Percentiles rank a stretch among this genome's conserved stretches.
phyloP scores from a whole-genome alignment of 345 rosid species.

The Cardamine occulta region DNA sequence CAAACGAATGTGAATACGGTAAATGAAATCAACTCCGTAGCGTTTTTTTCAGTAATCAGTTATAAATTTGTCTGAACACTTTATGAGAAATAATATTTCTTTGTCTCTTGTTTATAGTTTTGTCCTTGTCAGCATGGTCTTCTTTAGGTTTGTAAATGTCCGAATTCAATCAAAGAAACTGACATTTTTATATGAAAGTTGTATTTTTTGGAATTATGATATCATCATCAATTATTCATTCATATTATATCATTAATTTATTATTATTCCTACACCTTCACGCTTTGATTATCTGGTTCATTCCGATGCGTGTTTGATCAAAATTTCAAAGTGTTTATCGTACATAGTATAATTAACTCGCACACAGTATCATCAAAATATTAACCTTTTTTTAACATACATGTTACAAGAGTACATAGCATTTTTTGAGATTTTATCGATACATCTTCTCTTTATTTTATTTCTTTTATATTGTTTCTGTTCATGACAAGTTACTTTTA shows the following conservation, averaged over 20 bases:
- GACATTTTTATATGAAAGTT: neutral
- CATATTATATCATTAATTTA: neutral
- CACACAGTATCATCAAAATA: neutral
- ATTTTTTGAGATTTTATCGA: neutral
- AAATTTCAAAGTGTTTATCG: neutral
- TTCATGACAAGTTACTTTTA: neutral
- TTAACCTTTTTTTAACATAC: neutral
- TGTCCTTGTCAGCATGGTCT: conserved; percentile 21
- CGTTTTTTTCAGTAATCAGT: neutral
- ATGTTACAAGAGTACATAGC: no score
- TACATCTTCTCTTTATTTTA: neutral
- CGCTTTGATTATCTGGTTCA: neutral
- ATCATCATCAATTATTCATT: neutral
- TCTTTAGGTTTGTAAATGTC: conserved; percentile 2
- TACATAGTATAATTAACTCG: neutral
- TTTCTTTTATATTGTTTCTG: neutral
- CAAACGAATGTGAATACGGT: neutral
- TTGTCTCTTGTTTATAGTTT: conserved; percentile 10
- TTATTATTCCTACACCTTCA: neutral
- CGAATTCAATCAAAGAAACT: neutral
- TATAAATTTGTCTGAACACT: neutral
- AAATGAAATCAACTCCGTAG: neutral
- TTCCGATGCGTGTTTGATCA: neutral
- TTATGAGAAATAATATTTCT: neutral
- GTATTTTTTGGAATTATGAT: neutral